Base-by-base conservation (phyloP, 345 rosid genomes). In the Odontarrhena argentea region DNA sequence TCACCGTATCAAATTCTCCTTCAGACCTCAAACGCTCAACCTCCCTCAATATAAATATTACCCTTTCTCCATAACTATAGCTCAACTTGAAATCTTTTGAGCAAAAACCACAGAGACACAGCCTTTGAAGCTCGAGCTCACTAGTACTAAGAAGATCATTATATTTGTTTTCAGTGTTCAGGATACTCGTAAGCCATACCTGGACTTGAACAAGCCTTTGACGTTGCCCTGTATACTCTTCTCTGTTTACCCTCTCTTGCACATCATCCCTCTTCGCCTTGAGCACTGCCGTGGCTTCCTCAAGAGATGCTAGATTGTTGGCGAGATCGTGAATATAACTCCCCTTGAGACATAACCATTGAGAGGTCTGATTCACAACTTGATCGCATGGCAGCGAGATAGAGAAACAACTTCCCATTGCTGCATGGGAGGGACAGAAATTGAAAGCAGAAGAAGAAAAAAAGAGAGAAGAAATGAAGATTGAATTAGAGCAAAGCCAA, bases 41-140 rank as follows among this genome's bases (percentile, higher is more conserved):
- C 8, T 12, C 9, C 28, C 40, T 3, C 2, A 13, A 32, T 6
- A 32, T 32, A 5, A 32, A 4, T 10, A 32, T 34, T 13, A 54
- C 58, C 12, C n/a, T 54, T 54, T 54, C 34, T 12, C 58, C 58
- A 35, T 54, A 54, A 14, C 1, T 4, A 55, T 15, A 54, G 41
- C 58, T 54, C 4, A 7, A 2, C 14, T 8, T 54, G 12, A 54
- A 3, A 54, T 34, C 10, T 54, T 34, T 54, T 2, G 58, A 54
- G 58, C 42, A 54, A 34, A 54, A 8, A 8, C 58, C 58, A 34
- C 58, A 54, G 24, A 55, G 45, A 55, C 60, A 54, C 42, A 55
- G 18, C 32, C 45, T 55, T 55, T 55, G 45, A 5, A 18, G 26
- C 45, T 37, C 60, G 7, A 22, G 7, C 12, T 34, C 13, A 54